Conservation (phyloP, 1,139 yeast genomes). For the Candida sp. region DNA sequence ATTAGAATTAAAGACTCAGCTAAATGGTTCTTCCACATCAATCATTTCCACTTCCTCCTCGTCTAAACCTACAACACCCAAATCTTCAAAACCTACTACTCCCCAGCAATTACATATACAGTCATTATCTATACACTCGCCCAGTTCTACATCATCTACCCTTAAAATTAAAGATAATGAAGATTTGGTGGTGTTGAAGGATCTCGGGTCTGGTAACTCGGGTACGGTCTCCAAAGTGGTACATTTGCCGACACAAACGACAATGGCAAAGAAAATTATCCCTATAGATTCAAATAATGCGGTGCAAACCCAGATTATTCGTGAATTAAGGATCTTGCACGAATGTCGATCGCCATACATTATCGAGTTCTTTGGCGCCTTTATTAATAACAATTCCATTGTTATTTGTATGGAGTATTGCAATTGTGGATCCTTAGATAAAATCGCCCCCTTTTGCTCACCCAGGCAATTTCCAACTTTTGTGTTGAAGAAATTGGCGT, state of each 20-base stretch:
- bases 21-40: conserved; percentile 6
- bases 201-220: conserved; percentile 89
- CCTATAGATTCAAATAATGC: conserved; percentile 81
- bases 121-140: background rate
- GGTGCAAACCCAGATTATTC: conserved; percentile 79
- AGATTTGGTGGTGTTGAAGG: conserved; percentile 72
- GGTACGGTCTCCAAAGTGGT: conserved; percentile 89
- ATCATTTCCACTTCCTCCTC: conserved; percentile 2
- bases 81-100: conserved; percentile 37
- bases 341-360: conserved; percentile 84
- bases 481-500: conserved; percentile 72
- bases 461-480: conserved; percentile 49
- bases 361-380: conserved; percentile 89
- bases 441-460: conserved; percentile 57
- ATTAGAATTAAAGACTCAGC: conserved; percentile 6
- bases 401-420: conserved; percentile 95
- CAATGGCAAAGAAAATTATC: conserved; percentile 89
- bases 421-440: conserved; percentile 91
- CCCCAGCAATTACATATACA: conserved; percentile 15
- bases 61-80: conserved; percentile 8
- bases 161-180: conserved; percentile 47
- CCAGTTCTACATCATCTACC: background rate
- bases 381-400: conserved; percentile 59
- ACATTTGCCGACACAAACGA: conserved; percentile 83
- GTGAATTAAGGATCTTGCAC: conserved; percentile 88